Conservation (phyloP, 139 green algal genomes). For the Raphidocelis subcapitata region DNA sequence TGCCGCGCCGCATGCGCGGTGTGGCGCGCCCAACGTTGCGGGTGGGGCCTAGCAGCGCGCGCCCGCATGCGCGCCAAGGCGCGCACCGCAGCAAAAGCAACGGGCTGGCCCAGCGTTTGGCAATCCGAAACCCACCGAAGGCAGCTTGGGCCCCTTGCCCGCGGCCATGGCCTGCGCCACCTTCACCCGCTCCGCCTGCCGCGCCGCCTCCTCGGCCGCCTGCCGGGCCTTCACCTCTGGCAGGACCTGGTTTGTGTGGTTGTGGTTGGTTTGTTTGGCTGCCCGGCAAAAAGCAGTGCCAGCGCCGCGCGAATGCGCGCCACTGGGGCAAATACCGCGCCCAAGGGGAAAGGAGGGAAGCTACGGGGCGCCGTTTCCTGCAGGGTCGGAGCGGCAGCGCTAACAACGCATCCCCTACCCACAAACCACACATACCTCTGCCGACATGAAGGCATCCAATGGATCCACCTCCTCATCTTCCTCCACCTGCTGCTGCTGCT, state of each 20-base stretch:
- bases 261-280: background rate
- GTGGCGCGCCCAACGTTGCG: too few relatives aligned
- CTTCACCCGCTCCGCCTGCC: conserved; percentile 50
- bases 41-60: too few relatives aligned
- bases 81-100: background rate
- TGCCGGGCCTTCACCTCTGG: conserved; percentile 72
- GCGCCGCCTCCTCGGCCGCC: conserved; percentile 42
- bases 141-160: conserved; percentile 28
- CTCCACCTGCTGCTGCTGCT: conserved; percentile 1
- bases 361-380: too few relatives aligned
- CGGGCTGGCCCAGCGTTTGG: background rate
- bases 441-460: conserved; percentile 86
- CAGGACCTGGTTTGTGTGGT: conserved; percentile 29
- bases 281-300: background rate
- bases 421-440: conserved; percentile 43
- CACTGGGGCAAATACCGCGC: too few relatives aligned
- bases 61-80: too few relatives aligned
- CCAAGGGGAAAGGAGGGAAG: too few relatives aligned
- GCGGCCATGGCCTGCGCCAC: conserved; percentile 43
- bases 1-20: too few relatives aligned
- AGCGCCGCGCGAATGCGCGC: background rate
- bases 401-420: background rate
- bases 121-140: background rate
- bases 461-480: conserved; percentile 72
- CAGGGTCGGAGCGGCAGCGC: conserved; percentile 3